Conservation (phyloP, 2,329 filamentous ascomycete species). For the Colletotrichum sp. region DNA sequence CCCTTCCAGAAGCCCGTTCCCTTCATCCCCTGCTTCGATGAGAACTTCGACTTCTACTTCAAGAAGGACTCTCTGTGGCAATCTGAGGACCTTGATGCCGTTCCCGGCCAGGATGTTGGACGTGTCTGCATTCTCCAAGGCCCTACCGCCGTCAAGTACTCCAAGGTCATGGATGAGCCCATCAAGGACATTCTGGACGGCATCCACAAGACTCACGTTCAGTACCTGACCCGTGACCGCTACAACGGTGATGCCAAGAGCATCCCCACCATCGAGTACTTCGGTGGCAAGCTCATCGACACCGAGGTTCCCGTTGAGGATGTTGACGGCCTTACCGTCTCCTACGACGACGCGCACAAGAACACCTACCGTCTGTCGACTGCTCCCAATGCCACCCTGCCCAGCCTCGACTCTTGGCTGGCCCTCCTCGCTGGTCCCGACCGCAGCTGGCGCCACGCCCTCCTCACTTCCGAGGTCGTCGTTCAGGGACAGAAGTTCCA, state of each 20-base stretch:
- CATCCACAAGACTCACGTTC: conserved; percentile 88
- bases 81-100: conserved; percentile 94
- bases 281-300: conserved; percentile 85
- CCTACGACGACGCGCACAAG: conserved; percentile 79
- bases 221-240: conserved; percentile 76
- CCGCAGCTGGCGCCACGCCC: conserved; percentile 92
- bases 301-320: conserved; percentile 71
- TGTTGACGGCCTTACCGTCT: conserved; percentile 84
- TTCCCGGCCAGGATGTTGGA: conserved; percentile 94
- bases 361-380: conserved; percentile 83
- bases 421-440: conserved; percentile 83
- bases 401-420: conserved; percentile 83
- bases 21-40: conserved; percentile 93
- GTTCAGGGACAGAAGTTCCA: conserved; percentile 97
- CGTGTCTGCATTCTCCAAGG: conserved; percentile 96
- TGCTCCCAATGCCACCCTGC: conserved; percentile 75
- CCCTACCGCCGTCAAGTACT: conserved; percentile 90
- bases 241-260: conserved; percentile 76
- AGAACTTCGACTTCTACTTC: conserved; percentile 99
- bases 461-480: conserved; percentile 92
- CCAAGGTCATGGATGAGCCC: conserved; percentile 88
- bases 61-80: conserved; percentile 99
- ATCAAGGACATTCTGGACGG: conserved; percentile 93
- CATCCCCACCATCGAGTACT: conserved; percentile 91
- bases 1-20: conserved; percentile 95